These are phyloP conservation scores for Plectosphaerella plurivora DNA, from an alignment of 2,329 filamentous ascomycete species.

Conservation along the genomic window DNA sequence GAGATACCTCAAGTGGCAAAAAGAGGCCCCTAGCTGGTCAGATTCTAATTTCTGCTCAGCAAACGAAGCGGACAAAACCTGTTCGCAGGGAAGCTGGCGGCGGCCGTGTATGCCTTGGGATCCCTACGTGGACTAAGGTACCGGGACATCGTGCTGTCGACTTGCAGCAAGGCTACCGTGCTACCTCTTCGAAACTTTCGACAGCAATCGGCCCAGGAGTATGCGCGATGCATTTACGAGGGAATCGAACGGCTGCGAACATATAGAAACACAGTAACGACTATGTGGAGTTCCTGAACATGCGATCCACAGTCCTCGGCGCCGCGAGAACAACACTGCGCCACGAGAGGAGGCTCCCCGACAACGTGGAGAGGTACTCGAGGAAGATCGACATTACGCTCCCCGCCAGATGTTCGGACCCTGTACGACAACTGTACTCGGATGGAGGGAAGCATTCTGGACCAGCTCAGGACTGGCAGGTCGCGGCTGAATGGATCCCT, in stretches of 20 bases:
- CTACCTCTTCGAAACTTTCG: conserved; percentile 7
- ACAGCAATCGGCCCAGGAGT: conserved; percentile 14
- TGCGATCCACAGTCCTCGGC: too few species aligned
- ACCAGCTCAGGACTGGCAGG: too few species aligned
- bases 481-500: too few species aligned
- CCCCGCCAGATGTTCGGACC: too few species aligned
- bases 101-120: conserved; percentile 10
- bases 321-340: too few species aligned
- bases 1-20: not conserved
- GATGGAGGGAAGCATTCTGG: too few species aligned
- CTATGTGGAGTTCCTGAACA: too few species aligned
- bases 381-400: too few species aligned
- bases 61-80: conserved; percentile 12
- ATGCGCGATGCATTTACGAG: conserved; percentile 12
- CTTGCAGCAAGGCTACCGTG: conserved; percentile 11
- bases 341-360: too few species aligned
- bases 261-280: not conserved
- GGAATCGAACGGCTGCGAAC: conserved; percentile 5
- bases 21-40: conserved; percentile 4
- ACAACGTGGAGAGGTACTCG: too few species aligned
- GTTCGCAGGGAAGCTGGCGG: conserved; percentile 11
- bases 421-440: too few species aligned
- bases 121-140: conserved; percentile 4
- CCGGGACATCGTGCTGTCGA: conserved; percentile 7
- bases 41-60: conserved; percentile 13